These are phyloP conservation scores for Penicillium frequentans DNA, from an alignment of 2,329 filamentous ascomycete species.

Conservation along the genomic window DNA sequence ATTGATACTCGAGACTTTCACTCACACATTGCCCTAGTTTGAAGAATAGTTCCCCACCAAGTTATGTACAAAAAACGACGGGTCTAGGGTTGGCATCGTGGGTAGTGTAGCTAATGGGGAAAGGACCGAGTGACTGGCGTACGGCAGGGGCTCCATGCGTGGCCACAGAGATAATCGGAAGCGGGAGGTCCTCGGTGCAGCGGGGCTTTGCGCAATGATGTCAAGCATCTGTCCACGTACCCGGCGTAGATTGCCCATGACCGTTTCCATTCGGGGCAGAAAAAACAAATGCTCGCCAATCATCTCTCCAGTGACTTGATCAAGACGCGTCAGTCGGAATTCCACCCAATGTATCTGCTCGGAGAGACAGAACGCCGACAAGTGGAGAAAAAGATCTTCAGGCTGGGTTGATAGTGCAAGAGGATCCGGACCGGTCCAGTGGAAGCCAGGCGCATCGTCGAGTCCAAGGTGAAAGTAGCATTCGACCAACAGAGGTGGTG, in stretches of 20 bases:
- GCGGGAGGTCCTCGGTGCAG: not conserved
- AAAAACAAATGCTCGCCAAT: constrained; percentile 3
- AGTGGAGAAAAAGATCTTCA: not conserved
- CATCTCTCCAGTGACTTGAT: not conserved
- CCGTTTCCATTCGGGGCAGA: not conserved
- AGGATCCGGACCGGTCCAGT: not conserved
- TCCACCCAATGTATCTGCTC: not conserved
- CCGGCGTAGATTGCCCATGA: constrained; percentile 1
- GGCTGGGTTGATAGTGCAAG: not conserved
- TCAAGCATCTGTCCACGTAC: constrained; percentile 1
- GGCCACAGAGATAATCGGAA: not conserved
- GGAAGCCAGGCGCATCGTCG: not conserved
- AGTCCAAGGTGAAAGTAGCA: not conserved
- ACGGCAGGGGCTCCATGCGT: not conserved
- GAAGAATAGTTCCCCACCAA: not conserved
- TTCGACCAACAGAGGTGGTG: not conserved
- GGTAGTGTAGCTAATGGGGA: not conserved
- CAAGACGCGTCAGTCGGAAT: not conserved
- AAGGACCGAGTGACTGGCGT: not conserved
- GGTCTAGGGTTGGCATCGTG: not conserved
- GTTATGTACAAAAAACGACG: not conserved
- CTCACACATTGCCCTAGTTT: not conserved
- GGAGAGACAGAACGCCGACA: not conserved
- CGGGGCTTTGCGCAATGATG: not conserved
- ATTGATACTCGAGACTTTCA: not conserved